Evolutionary conservation across 139 green algal genomes (phyloP).

Genomic region (Pseudopediastrum boryanum): DNA sequence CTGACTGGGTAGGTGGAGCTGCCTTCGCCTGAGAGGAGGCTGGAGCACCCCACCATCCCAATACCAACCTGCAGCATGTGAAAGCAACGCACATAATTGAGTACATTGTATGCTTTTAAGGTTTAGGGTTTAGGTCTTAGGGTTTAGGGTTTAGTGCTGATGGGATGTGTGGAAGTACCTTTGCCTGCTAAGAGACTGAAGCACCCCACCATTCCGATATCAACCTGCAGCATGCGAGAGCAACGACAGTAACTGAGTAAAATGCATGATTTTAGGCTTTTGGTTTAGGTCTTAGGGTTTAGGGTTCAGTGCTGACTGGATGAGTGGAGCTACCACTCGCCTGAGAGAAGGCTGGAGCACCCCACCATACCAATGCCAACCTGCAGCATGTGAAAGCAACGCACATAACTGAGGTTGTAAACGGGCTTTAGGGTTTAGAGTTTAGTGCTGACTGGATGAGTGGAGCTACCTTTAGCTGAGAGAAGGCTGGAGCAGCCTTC

Average conservation of each 20-base stretch:
- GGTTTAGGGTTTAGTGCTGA: slow-evolving; percentile 44
- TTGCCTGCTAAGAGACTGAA: slow-evolving; percentile 60
- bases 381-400: slow-evolving; percentile 25
- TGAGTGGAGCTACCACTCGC: slow-evolving; percentile 58
- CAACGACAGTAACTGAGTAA: not conserved
- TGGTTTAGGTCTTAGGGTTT: no score
- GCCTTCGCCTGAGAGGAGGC: slow-evolving; percentile 62
- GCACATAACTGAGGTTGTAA: no score
- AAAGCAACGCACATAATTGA: not conserved
- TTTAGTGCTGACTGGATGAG: slow-evolving; percentile 43
- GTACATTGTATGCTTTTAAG: no score
- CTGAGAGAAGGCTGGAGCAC: slow-evolving; percentile 56
- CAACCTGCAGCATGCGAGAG: slow-evolving; percentile 36
- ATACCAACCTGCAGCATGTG: slow-evolving; percentile 54
- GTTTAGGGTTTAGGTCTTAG: no score
- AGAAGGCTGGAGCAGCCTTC: slow-evolving; percentile 64
- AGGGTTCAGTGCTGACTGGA: slow-evolving; percentile 38
- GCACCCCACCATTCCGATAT: slow-evolving; percentile 67
- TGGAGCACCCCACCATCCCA: slow-evolving; percentile 62
- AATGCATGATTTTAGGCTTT: no score
- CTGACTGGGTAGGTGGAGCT: slow-evolving; percentile 48
- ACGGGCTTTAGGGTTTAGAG: no score
- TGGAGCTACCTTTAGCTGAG: slow-evolving; percentile 57
- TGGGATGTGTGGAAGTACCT: slow-evolving; percentile 49
- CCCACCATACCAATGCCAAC: slow-evolving; percentile 68